Conservation (phyloP, 352 stramenopile genomes). For the Globisporangium okanoganense region DNA sequence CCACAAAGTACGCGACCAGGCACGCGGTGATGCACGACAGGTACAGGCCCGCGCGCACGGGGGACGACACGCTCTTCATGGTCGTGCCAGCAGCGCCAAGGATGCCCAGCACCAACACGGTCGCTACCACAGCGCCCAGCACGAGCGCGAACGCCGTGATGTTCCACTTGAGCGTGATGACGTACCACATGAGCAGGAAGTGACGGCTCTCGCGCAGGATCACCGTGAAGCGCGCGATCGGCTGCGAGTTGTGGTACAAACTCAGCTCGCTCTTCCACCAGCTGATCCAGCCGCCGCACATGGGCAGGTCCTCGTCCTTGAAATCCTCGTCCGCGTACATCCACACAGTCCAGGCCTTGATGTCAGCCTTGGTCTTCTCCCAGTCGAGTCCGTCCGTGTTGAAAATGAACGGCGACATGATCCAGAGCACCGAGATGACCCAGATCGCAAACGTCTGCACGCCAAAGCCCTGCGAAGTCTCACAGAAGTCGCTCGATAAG, state of each 20-base stretch:
- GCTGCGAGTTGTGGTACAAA: constrained; percentile 65
- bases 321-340: constrained; percentile 76
- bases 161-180: constrained; percentile 67
- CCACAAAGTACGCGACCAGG: constrained; percentile 47
- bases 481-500: constrained; percentile 58
- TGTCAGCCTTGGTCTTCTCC: constrained; percentile 82
- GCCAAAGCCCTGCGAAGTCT: constrained; percentile 71
- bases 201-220: constrained; percentile 74
- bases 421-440: constrained; percentile 68
- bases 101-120: constrained; percentile 53
- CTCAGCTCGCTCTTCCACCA: constrained; percentile 83
- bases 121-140: constrained; percentile 47
- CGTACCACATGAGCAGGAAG: constrained; percentile 85
- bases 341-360: constrained; percentile 68
- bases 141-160: constrained; percentile 48
- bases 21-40: constrained; percentile 32
- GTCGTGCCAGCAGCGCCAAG: constrained; percentile 27
- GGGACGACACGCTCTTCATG: constrained; percentile 33
- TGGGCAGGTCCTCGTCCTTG: constrained; percentile 56
- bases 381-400: constrained; percentile 85
- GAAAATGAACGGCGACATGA: constrained; percentile 80
- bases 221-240: constrained; percentile 71
- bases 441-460: constrained; percentile 82
- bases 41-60: constrained; percentile 53
- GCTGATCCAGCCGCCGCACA: constrained; percentile 69